These are phyloP conservation scores for Populus hybrid DNA, from an alignment of 441 rosid species.

Conservation along the genomic window DNA sequence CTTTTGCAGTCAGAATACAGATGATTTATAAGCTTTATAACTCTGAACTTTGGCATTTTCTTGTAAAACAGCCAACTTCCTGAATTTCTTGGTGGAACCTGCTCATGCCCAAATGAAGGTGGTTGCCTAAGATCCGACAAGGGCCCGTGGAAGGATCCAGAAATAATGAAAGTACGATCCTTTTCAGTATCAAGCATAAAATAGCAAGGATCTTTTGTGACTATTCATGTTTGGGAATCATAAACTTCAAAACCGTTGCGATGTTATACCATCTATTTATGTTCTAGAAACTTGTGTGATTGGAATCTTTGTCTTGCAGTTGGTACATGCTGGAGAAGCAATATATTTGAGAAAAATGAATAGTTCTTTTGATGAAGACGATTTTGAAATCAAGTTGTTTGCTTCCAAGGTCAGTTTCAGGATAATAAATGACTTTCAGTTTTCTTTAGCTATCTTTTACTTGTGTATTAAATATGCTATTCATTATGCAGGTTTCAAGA, in stretches of 20 bases:
- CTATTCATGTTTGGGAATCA: constrained; percentile 1
- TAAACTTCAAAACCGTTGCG: not conserved
- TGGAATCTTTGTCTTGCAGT: constrained; percentile 41
- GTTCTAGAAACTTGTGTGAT: constrained; percentile 7
- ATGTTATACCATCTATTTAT: not conserved
- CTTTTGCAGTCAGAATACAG: not conserved
- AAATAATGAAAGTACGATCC: constrained; percentile 73
- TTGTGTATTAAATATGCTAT: constrained; percentile 10
- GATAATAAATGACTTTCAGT: constrained; percentile 10
- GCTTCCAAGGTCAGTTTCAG: constrained; percentile 48
- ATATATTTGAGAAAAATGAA: constrained; percentile 49
- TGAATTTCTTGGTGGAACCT: constrained; percentile 88
- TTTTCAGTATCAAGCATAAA: constrained; percentile 9
- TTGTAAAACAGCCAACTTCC: constrained; percentile 76
- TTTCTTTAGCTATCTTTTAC: constrained; percentile 6
- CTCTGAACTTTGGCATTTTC: constrained; percentile 18
- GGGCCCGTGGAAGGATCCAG: constrained; percentile 92
- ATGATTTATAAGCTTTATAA: constrained; percentile 11
- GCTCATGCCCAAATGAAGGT: constrained; percentile 73
- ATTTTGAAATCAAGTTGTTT: constrained; percentile 47
- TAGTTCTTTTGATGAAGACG: constrained; percentile 51
- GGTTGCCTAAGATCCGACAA: constrained; percentile 79
- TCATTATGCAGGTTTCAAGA: constrained; percentile 39
- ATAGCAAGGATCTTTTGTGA: not conserved
- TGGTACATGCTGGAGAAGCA: constrained; percentile 64